phyloP scores from a whole-genome alignment of 495 filamentous ascomycete species.

The Oidiodendron maius region DNA sequence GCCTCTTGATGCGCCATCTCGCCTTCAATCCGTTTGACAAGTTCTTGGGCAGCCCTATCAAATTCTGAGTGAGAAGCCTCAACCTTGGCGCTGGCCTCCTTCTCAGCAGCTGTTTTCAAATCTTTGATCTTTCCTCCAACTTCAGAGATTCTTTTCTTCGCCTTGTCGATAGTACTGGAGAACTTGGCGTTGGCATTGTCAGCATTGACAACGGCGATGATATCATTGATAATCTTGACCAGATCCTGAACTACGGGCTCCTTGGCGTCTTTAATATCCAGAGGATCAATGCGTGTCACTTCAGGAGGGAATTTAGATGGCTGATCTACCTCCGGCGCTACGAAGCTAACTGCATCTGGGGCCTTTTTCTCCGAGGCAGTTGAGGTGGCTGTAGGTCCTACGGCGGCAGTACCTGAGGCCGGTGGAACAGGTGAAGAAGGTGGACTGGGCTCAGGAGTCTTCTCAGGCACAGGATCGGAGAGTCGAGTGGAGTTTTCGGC shows the following conservation, averaged over 20 bases:
- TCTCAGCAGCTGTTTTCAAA: conserved; percentile 59
- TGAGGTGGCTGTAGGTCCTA: conserved; percentile 5
- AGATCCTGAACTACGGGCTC: conserved; percentile 89
- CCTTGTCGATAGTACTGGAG: conserved; percentile 66
- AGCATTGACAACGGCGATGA: conserved; percentile 86
- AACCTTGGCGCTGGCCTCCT: conserved; percentile 73
- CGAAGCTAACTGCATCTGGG: conserved; percentile 6
- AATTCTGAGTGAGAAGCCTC: conserved; percentile 66
- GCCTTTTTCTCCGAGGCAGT: neutral
- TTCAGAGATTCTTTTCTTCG: conserved; percentile 74
- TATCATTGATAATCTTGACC: conserved; percentile 91
- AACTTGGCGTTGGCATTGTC: conserved; percentile 71
- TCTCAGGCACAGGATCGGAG: conserved; percentile 13
- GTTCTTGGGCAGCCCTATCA: conserved; percentile 71
- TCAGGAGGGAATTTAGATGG: conserved; percentile 50
- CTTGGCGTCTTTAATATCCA: conserved; percentile 64
- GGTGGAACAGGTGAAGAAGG: conserved; percentile 17
- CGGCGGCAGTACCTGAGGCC: conserved; percentile 6
- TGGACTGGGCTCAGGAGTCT: conserved; percentile 22
- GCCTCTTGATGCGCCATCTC: conserved; percentile 69
- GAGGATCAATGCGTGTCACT: conserved; percentile 62
- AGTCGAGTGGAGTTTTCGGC: conserved; percentile 31
- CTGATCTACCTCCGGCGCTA: conserved; percentile 53
- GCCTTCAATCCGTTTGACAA: conserved; percentile 62
- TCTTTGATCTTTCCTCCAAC: conserved; percentile 67